Percentiles rank a stretch among this genome's conserved stretches.
Conservation (phyloP, 106 monocot genomes). For the Phalaenopsis aphrodite region DNA sequence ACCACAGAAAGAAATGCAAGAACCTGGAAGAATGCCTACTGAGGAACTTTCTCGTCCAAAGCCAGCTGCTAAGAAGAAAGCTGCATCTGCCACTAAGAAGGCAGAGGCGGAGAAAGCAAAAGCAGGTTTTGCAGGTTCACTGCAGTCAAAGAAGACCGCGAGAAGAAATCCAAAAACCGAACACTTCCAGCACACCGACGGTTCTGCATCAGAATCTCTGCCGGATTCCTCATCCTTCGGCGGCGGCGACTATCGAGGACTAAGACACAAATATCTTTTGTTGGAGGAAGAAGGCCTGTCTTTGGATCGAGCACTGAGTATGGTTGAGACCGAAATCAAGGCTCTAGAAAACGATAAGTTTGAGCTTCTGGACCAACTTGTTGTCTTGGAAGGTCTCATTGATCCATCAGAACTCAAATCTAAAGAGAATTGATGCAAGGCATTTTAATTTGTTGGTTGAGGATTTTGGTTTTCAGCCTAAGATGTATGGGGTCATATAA, state of each 20-base stretch:
- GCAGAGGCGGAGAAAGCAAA: constrained; percentile 18
- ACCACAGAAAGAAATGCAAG: constrained; percentile 30
- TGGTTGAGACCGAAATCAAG: constrained; percentile 44
- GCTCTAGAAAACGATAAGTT: constrained; percentile 72
- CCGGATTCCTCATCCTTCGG: constrained; percentile 35
- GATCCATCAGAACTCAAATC: constrained; percentile 51
- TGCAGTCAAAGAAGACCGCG: constrained; percentile 29
- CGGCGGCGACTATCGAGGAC: constrained; percentile 38
- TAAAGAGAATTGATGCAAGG: too few relatives aligned
- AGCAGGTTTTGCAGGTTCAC: constrained; percentile 4
- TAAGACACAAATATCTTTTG: constrained; percentile 75
- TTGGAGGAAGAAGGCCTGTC: constrained; percentile 74
- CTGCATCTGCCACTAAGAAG: constrained; percentile 19
- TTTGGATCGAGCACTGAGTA: constrained; percentile 50
- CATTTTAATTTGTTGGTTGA: too few relatives aligned
- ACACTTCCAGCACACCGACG: constrained; percentile 31
- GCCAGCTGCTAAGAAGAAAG: constrained; percentile 31
- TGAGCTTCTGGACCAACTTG: constrained; percentile 73
- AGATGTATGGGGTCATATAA: too few relatives aligned
- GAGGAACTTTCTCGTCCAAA: constrained; percentile 18
- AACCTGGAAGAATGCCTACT: constrained; percentile 12
- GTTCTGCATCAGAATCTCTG: constrained; percentile 42
- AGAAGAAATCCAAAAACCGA: constrained; percentile 41
- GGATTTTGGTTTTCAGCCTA: too few relatives aligned
- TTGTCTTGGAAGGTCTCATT: constrained; percentile 86